A percentile compares a stretch with the other conserved stretches of the same genome.
phyloP scores from a whole-genome alignment of 202 grass and related monocot genomes.

The Eragrostis tef region DNA sequence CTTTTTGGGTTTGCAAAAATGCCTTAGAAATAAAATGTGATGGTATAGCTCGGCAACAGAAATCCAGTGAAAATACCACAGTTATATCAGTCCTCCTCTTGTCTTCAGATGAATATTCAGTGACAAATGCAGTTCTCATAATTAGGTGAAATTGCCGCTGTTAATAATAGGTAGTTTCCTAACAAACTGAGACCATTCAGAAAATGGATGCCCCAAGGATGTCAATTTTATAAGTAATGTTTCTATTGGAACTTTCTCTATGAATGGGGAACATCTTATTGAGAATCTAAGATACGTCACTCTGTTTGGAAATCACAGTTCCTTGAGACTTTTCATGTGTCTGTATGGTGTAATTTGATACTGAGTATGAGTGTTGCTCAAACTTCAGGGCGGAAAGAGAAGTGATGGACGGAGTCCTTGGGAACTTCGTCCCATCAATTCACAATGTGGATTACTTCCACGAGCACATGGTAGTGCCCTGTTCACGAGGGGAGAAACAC shows the following conservation, averaged over 20 bases:
- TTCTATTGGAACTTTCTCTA: constrained; percentile 17
- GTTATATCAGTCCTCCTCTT: background rate
- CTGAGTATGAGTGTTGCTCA: constrained; percentile 38
- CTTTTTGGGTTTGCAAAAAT: background rate
- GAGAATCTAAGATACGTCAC: background rate
- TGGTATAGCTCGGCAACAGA: constrained; percentile 3
- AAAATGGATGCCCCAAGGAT: constrained; percentile 5
- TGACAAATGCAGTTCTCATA: background rate
- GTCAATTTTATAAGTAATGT: constrained; percentile 23
- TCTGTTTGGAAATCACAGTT: constrained; percentile 33
- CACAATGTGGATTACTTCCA: constrained; percentile 83
- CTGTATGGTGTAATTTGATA: constrained; percentile 18
- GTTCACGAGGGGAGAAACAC: constrained; percentile 97
- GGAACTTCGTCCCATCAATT: constrained; percentile 90
- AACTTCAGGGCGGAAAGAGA: constrained; percentile 83
- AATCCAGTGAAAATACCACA: background rate
- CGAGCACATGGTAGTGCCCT: constrained; percentile 96
- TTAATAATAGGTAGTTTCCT: background rate
- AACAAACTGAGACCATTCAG: background rate
- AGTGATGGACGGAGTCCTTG: constrained; percentile 78
- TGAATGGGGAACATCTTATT: constrained; percentile 18
- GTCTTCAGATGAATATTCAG: background rate
- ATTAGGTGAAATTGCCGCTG: constrained; percentile 10
- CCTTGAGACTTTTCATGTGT: constrained; percentile 13
- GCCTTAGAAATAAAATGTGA: constrained; percentile 20